Base-by-base conservation (phyloP, 768 basidiomycete genomes). In the Macrolepiota fuliginosa region DNA sequence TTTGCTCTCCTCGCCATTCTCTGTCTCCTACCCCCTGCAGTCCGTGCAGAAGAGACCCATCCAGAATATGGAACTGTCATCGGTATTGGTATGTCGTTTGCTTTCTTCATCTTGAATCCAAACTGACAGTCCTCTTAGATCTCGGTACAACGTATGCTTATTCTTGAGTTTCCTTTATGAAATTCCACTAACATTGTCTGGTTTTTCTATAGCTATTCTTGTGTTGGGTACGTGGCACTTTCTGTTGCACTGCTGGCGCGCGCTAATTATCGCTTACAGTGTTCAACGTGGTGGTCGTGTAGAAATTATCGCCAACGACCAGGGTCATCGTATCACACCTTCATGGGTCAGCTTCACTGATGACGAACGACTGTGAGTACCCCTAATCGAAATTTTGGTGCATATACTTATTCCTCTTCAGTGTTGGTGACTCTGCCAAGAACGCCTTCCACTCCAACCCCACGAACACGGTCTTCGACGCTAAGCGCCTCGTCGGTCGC, bases 351-450 rank as follows among this genome's bases (percentile, higher is more conserved):
- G 81, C 69, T 92, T 92, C 73, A 83, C 83, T 58, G 88, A 91
- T 6, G 91, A 93, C 0, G 91, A 92, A 73, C 84, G 91, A 72
- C 81, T 89, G 84, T 84, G 67, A 65, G 80, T 70, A 7, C 36
- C 11, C 17, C 39, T n/a, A n/a, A 22, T 29, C 37, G 42, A 19
- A 45, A 45, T 64, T 45, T 19, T 36, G 47, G 19, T 17, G 3
- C 22, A 25, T 40, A 36, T 11, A 19, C 47, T 25, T 6, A 54
- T 25, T 35, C 11, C 56, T 13, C 66, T 10, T 11, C 60, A 84
- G 81, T 71, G 91, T 99, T 69, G 96, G 97, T 70, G 96, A 99
- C 74, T 84, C 87, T 62, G 96, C 96, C 47, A 99, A 99, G 81
- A 98, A 99, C 72, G 94, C 94, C 32, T 94, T 87, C 79, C 88